Evolutionary conservation across 345 rosid genomes (phyloP), one percentile per base, ranked within the genome.

Genomic region (Mangifera indica): DNA sequence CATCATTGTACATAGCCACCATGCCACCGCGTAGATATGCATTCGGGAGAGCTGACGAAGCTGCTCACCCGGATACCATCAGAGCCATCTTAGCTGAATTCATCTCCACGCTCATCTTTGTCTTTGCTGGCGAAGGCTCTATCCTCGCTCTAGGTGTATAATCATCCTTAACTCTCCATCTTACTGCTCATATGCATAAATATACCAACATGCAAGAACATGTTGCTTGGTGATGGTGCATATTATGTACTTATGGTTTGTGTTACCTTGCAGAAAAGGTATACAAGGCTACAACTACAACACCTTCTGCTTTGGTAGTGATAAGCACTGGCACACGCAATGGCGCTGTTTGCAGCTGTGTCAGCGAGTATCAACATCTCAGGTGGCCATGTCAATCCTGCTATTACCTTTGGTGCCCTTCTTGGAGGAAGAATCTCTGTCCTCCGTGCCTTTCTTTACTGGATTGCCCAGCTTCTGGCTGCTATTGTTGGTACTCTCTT

Each of bases 111-210:
- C 80, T 83, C 67, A 84, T 88, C 81, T 91, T 89, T 52, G 90
- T 91, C 37, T 91, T 91, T 17, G 89, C 91, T 14, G 91, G 95
- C 57, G 95, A 85, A 77, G 97, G 97, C 77, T 88, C 90, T 32
- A 60, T 84, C 54, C 90, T 92, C 34, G 93, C 97, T 79, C 86
- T 92, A 4, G 81, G 93, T 84, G 53, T 11, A 48, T 63, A 25
- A 37, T 37, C 9, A 37, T 37, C 9, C 42, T 37, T 37, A 37
- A 37, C 18, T 49, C 18, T 18, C 53, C 5, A 3, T 14, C 53
- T 49, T 18, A 49, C 14, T 5, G 5, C n/a, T 15, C 32, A 2
- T 17, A 32, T 10, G 6, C 63, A 60, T 60, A 11, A 21, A 29
- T 37, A 7, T 37, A 37, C 42, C 8, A 37, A 37, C 10, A 10